Base-by-base conservation (phyloP, 345 rosid species). In the Carallia brachiata region DNA sequence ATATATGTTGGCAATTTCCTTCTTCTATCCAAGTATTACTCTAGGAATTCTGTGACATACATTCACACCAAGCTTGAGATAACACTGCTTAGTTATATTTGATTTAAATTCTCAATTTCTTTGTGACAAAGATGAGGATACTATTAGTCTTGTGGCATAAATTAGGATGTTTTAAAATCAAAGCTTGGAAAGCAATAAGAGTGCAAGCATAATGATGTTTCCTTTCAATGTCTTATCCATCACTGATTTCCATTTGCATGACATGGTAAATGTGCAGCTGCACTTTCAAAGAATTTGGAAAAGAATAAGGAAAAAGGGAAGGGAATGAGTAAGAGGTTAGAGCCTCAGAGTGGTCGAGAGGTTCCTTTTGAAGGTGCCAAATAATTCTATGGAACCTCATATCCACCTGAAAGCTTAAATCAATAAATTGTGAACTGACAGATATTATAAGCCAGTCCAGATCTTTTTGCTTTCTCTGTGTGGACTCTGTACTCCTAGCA, bases 1-100 rank as follows among this genome's bases (percentile, higher is more conserved):
- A 56, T 72, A 66, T 64, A 3, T 63, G 48, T 6, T 65, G 36
- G 68, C 75, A 63, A 65, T 57, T 32, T 13, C 65, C 62, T 7
- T 16, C 62, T 28, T 23, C 50, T 1, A 16, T 19, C 10, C 7
- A 5, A 15, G 7, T 2, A 37, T 7, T 31, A 2, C 32, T 44
- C 10, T 50, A 37, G 36, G 48, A 30, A 65, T 0, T 50, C 39
- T 6, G 32, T 56, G 70, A 17, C 34, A 23, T 27, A 6, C 36
- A 15, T 64, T 17, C 28, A 15, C 36, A 16, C 6, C 52, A 17
- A 23, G 6, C 28, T 40, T 63, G 66, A 63, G 44, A 39, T 18
- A 52, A 18, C 50, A 54, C 6, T 18, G 34, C 19, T 32, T 10
- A 31, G 17, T 30, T 37, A 50, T 48, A 10, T 48, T 65, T 31